phyloP scores from a whole-genome alignment of 2,329 filamentous ascomycete genomes.

The Fusarium nanum region DNA sequence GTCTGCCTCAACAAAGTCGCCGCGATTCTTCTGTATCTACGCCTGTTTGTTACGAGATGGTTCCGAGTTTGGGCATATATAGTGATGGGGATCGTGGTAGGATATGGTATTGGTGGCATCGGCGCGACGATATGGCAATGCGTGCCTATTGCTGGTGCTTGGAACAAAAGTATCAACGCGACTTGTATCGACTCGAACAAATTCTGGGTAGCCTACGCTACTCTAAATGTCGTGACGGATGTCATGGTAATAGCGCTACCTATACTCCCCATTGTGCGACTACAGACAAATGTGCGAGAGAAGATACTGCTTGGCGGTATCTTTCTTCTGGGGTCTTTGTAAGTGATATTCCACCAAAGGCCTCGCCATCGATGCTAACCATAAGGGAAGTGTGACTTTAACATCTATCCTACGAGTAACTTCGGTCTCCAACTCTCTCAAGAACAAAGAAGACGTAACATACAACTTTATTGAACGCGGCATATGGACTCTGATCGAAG shows the following conservation, averaged over 20 bases:
- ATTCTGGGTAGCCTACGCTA: neutral
- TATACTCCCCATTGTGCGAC: neutral
- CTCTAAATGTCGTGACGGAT: neutral
- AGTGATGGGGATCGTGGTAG: neutral
- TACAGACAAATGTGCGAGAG: neutral
- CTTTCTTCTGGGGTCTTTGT: conserved; percentile 1
- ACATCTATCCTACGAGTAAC: conserved; percentile 5
- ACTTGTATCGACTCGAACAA: conserved; percentile 4
- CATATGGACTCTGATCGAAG: neutral
- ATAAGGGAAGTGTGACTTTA: neutral
- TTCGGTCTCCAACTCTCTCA: neutral
- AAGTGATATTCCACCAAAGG: neutral
- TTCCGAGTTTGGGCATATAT: neutral
- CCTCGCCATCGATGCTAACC: neutral
- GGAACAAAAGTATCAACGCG: neutral
- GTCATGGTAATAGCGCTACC: neutral
- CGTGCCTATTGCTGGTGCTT: neutral
- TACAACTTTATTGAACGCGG: conserved; percentile 2
- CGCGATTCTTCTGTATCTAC: neutral
- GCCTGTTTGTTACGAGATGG: neutral
- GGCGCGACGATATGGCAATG: conserved; percentile 1
- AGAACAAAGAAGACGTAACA: neutral
- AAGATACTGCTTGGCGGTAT: neutral
- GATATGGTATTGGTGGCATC: neutral
- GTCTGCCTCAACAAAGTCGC: neutral